A percentile compares a stretch with the other conserved stretches of the same genome.
Evolutionary conservation across 164 flowering plant genomes (phyloP).

Genomic region (grape (Vitis vinifera)): ASM3070453v1 NC_081823.1:7062501-7063000

Average conservation of each 20-base stretch:
- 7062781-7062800: neutral
- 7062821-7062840: neutral
- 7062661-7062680: constrained; percentile 55
- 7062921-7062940: constrained; percentile 56
- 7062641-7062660: constrained; percentile 39
- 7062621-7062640: constrained; percentile 52
- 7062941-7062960: constrained; percentile 62
- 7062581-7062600: neutral
- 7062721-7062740: constrained; percentile 78
- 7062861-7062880: constrained; percentile 45
- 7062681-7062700: constrained; percentile 86
- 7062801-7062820: neutral
- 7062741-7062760: constrained; percentile 43
- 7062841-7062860: neutral
- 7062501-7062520: constrained; percentile 53
- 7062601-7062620: constrained; percentile 39
- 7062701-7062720: constrained; percentile 84
- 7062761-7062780: constrained; percentile 60
- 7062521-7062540: constrained; percentile 53
- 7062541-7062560: too few species aligned
- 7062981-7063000: constrained; percentile 34
- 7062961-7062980: constrained; percentile 49
- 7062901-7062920: constrained; percentile 49
- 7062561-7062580: neutral
- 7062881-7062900: constrained; percentile 61